Percentiles rank a stretch among this genome's conserved stretches.
Conservation (phyloP, 1,284 basidiomycete genomes). For the Cutaneotrichosporon daszewskae region DNA sequence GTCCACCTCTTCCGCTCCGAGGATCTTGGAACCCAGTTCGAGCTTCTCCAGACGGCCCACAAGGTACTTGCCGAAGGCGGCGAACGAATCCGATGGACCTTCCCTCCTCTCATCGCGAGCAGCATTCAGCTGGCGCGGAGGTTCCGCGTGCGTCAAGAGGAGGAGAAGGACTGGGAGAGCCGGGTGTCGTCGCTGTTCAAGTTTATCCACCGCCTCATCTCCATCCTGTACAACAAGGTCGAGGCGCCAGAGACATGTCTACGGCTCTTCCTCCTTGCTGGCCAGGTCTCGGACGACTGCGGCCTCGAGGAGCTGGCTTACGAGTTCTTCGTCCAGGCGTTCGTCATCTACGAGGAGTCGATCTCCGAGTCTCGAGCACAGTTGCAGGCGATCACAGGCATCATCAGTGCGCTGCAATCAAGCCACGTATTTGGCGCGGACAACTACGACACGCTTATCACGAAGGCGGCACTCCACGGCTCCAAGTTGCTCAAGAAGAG, state of each 20-base stretch:
- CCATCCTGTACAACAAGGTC: constrained; percentile 81
- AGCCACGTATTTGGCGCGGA: constrained; percentile 80
- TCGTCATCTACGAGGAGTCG: constrained; percentile 90
- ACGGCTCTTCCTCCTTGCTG: constrained; percentile 85
- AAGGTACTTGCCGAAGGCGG: constrained; percentile 83
- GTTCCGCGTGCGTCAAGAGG: constrained; percentile 65
- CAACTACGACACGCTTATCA: constrained; percentile 91
- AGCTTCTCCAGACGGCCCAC: constrained; percentile 75
- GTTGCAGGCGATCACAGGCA: constrained; percentile 83
- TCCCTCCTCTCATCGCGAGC: constrained; percentile 85
- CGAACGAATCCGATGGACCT: constrained; percentile 87
- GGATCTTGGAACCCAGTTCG: constrained; percentile 74
- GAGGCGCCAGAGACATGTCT: constrained; percentile 84
- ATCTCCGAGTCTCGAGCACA: constrained; percentile 89
- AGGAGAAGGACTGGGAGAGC: constrained; percentile 71
- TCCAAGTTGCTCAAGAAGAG: constrained; percentile 92
- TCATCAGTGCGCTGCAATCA: constrained; percentile 79
- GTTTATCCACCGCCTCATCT: constrained; percentile 83
- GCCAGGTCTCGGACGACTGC: constrained; percentile 85
- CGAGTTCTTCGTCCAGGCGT: constrained; percentile 91
- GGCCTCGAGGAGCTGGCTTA: constrained; percentile 90
- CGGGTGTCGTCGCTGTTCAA: constrained; percentile 79
- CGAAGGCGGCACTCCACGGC: constrained; percentile 89
- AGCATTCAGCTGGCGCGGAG: constrained; percentile 82
- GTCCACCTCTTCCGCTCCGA: constrained; percentile 86